Base-by-base conservation (phyloP, 139 green algal genomes). In the Coelastrella sp. region DNA sequence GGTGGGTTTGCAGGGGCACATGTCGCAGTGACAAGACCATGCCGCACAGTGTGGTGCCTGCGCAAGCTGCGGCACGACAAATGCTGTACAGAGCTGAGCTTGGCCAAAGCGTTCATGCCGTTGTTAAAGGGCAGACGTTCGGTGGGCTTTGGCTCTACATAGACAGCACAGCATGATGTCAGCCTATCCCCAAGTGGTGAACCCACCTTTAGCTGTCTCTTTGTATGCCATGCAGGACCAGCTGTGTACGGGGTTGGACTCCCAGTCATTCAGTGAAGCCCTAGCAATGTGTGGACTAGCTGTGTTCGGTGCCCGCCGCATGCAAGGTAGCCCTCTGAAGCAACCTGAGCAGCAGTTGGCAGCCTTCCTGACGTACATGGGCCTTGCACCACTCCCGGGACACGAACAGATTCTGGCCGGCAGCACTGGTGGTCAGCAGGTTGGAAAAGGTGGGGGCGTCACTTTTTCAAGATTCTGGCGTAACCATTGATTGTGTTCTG, bases 211-310 rank as follows among this genome's bases (percentile, higher is more conserved):
- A 19, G 61, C 61, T 19, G 11, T 19, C 2, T 71, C 32, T 47
- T 47, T 47, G 0, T 47, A 47, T 47, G 32, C 32, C 32, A 47
- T 47, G 68, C 84, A 89, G 84, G 56, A 76, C 20, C 19, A 22
- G 5, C 17, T 85, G 23, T 74, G 85, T 17, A 75, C 6, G 11
- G 17, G 59, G 64, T 80, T 91, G 7, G 13, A 5, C 77, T 22
- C 32, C 19, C 8, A 11, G 8, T 16, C 64, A 3, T 91, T 87
- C 54, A 16, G 22, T 0, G 23, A 80, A 3, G 87, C 87, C 3
- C 87, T 91, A 5, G 78, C 78, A 19, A 85, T 91, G 87, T 86
- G 78, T 11, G 87, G 78, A 61, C 87, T 91, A 57, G 78, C 87
- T 13, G 78, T 64, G 14, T 91, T 91, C 71, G 61, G 11, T 19